These are phyloP conservation scores for Verbena officinalis DNA, from an alignment of 257 asterid genomes.

Conservation along the genomic window DNA sequence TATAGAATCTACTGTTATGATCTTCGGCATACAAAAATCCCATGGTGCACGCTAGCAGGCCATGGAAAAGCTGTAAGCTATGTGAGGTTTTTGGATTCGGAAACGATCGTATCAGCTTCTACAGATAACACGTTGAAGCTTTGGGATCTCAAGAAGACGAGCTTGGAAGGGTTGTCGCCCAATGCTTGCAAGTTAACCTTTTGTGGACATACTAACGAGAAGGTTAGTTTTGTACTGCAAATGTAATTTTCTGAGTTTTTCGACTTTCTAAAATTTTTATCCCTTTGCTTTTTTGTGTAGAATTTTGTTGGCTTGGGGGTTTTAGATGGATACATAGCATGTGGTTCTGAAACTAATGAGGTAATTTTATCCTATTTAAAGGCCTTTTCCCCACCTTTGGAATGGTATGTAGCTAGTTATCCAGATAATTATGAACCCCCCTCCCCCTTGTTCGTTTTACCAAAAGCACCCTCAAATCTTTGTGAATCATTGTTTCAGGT, in stretches of 20 bases:
- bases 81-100: conserved; percentile 49
- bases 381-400: too few species aligned
- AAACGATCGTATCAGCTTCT: conserved; percentile 57
- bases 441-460: too few species aligned
- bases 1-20: conserved; percentile 48
- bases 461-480: too few species aligned
- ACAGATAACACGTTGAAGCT: conserved; percentile 53
- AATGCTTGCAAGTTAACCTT: conserved; percentile 50
- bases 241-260: not conserved
- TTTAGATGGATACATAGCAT: conserved; percentile 53
- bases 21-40: conserved; percentile 46
- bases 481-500: too few species aligned
- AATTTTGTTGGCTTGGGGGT: conserved; percentile 62
- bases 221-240: conserved; percentile 33
- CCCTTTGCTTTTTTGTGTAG: conserved; percentile 27
- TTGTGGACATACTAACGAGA: conserved; percentile 49
- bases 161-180: conserved; percentile 37
- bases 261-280: not conserved
- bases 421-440: too few species aligned
- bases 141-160: conserved; percentile 58
- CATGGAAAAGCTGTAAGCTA: conserved; percentile 58
- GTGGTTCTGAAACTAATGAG: conserved; percentile 73
- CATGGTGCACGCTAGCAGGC: conserved; percentile 63
- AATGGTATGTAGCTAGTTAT: too few species aligned
- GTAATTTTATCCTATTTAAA: conserved; percentile 27